A percentile compares a stretch with the other conserved stretches of the same genome.
These are phyloP conservation scores for Phalaenopsis aphrodite DNA, from an alignment of 106 monocot genomes.

Conservation along the genomic window DNA sequence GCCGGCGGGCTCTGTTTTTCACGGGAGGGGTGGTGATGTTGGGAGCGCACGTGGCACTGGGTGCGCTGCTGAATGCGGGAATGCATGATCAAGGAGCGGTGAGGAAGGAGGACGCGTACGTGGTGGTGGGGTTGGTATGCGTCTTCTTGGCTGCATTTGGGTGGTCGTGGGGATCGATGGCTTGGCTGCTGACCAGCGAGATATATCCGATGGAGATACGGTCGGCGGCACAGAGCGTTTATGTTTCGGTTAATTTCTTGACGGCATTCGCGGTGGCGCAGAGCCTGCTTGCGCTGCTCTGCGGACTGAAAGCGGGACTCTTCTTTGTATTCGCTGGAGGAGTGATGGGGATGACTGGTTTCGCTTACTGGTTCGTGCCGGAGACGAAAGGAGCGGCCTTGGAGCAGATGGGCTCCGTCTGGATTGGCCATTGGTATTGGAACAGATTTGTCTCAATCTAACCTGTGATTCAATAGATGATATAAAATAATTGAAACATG, in stretches of 20 bases:
- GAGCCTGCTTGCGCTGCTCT: conserved; percentile 45
- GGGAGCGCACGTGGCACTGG: background rate
- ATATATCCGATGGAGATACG: conserved; percentile 54
- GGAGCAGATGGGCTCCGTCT: conserved; percentile 38
- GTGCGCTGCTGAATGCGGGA: background rate
- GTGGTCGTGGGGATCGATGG: conserved; percentile 62
- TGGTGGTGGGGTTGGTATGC: conserved; percentile 40
- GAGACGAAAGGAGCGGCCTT: conserved; percentile 59
- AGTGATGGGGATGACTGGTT: conserved; percentile 46
- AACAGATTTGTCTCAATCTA: conserved; percentile 8
- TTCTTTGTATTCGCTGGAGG: conserved; percentile 41
- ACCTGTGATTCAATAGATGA: too few species aligned
- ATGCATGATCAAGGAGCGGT: background rate
- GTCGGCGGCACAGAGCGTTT: conserved; percentile 46
- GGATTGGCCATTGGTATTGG: conserved; percentile 69
- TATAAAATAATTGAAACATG: too few species aligned
- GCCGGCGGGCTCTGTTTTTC: conserved; percentile 1
- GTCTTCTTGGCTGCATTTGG: conserved; percentile 32
- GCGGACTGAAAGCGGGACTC: conserved; percentile 30
- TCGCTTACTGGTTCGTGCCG: conserved; percentile 35
- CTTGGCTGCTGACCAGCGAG: conserved; percentile 46
- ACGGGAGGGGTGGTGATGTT: background rate
- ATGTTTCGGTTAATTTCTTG: conserved; percentile 30
- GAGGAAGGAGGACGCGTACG: background rate
- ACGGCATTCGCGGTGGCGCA: conserved; percentile 38